Evolutionary conservation across 2,329 filamentous ascomycete genomes (phyloP), one percentile per base, ranked within the genome.

Genomic region (Cryoendolithus antarcticus): DNA sequence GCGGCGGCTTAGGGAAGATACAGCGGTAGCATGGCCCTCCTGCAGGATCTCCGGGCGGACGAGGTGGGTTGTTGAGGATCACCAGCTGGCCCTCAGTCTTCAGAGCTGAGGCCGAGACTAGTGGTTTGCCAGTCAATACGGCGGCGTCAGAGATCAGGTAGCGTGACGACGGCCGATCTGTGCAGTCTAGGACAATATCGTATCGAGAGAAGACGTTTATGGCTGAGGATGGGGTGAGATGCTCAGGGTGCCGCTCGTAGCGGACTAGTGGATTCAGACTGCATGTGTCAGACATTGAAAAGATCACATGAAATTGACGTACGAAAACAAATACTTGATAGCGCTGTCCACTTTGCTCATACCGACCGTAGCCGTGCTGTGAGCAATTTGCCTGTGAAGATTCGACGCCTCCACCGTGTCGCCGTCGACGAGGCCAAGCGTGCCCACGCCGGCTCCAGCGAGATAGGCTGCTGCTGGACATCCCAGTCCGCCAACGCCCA

Each of bases 381-480:
- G 89, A 27, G 86, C 73, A 37, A 96, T 77, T 62, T 98, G 91
- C 1, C 91, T 79, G 64, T 96, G 91, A 9, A 98, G 69, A 56
- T 98, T 98, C 21, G 86, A 94, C 10, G 72, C 65, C 57, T 96
- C 91, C 24, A 98, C 89, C 0, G 69, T 69, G 61, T 98, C 91
- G 3, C 82, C 86, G 56, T 98, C 91, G 15, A 91, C 75, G 6
- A 98, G 66, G 0, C 89, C 88, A n/a, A 98, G 62, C 0, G 71
- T 82, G 6, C 88, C 86, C 1, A 95, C 72, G 1, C 91, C 91
- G 1, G 91, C 83, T 13, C 86, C 89, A 6, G 86, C 85, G 1
- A 98, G 74, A 56, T 98, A 98, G n/a, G 83, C 74, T 1, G 88
- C 84, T 8, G 91, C 86, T 8, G 91, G 91, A 57, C 86, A 96